Evolutionary conservation across 306 rosid species (phyloP).

Genomic region (Malus sylvestris): DNA sequence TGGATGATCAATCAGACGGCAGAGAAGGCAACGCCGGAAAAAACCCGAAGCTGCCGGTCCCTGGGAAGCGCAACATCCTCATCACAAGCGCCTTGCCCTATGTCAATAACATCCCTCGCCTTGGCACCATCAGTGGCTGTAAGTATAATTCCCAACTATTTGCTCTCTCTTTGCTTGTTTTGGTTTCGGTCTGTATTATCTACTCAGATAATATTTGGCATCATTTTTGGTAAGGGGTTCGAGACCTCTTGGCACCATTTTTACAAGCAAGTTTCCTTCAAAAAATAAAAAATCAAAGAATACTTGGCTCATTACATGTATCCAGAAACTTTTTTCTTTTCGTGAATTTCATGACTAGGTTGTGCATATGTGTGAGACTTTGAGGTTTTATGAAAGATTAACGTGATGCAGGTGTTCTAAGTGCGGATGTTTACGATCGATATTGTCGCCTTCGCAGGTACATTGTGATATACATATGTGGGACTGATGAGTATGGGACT

Average conservation of each 20-base stretch:
- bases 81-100: constrained; percentile 77
- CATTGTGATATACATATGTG: constrained; percentile 61
- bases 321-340: not conserved
- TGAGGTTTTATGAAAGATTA: not conserved
- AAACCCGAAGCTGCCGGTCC: constrained; percentile 41
- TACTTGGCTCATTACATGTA: too few relatives aligned
- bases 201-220: too few relatives aligned
- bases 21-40: not conserved
- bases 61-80: constrained; percentile 67
- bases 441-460: constrained; percentile 62
- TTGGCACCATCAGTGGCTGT: constrained; percentile 71
- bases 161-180: not conserved
- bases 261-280: too few relatives aligned
- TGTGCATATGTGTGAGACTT: not conserved
- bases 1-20: constrained; percentile 6
- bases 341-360: not conserved
- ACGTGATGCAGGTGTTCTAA: constrained; percentile 41
- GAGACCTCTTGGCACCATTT: too few relatives aligned
- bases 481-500: constrained; percentile 77
- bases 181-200: not conserved
- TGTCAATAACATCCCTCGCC: constrained; percentile 66
- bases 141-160: not conserved
- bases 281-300: too few relatives aligned
- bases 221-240: too few relatives aligned
- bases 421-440: constrained; percentile 70